Evolutionary conservation across 352 stramenopile genomes (phyloP).

Genomic region (Pythium vanterpoolii): DNA sequence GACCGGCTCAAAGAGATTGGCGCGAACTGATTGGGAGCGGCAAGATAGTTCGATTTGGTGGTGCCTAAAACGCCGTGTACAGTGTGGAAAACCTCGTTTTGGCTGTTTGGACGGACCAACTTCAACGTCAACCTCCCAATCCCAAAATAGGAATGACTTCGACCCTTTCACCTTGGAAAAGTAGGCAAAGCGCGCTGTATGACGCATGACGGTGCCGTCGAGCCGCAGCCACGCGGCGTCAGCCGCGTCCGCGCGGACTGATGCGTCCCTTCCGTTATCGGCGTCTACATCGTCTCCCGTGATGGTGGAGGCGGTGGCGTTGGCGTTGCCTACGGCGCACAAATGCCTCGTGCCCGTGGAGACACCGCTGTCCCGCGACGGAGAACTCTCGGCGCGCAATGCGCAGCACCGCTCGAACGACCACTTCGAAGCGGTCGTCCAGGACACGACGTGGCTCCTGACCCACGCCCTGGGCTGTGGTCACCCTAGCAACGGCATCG

Average conservation of each 20-base stretch:
- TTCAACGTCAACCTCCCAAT: not conserved
- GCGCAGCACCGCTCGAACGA: constrained; percentile 16
- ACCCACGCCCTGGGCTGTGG: constrained; percentile 25
- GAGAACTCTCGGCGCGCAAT: constrained; percentile 29
- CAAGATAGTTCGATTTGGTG: not conserved
- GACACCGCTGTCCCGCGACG: constrained; percentile 18
- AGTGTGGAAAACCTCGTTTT: not conserved
- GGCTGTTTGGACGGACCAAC: not conserved
- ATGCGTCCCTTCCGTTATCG: too few species aligned
- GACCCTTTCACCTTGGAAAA: too few species aligned
- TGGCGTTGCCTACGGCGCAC: not conserved
- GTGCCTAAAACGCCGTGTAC: not conserved
- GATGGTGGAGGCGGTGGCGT: too few species aligned
- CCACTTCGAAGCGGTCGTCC: constrained; percentile 24
- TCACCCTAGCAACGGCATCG: not conserved
- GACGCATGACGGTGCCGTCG: not conserved
- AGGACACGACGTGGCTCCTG: constrained; percentile 34
- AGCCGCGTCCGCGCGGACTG: not conserved
- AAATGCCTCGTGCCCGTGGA: constrained; percentile 23
- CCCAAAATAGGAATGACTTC: not conserved
- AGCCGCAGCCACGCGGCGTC: not conserved
- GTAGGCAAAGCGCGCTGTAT: too few species aligned
- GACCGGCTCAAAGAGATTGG: constrained; percentile 93
- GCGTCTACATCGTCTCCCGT: not conserved
- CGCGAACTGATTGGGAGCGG: not conserved